These are phyloP conservation scores for Diaporthe capsici DNA, from an alignment of 2,329 filamentous ascomycete species.

Conservation along the genomic window DNA sequence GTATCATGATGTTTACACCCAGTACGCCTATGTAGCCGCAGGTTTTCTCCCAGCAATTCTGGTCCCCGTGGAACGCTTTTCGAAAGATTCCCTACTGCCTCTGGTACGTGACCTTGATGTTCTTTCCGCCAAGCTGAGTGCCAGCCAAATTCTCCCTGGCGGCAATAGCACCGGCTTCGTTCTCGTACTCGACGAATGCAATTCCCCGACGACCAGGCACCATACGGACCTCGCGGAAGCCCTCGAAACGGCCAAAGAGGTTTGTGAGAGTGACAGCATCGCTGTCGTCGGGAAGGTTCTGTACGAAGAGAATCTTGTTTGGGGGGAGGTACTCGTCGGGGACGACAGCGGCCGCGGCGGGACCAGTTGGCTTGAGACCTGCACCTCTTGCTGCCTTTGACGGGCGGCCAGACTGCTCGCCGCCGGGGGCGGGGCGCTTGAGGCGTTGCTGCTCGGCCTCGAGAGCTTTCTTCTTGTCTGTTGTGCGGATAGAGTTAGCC, in stretches of 20 bases:
- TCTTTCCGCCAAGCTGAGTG: slow-evolving; percentile 82
- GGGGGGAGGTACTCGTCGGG: slow-evolving; percentile 98
- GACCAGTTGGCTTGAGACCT: slow-evolving; percentile 83
- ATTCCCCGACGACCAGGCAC: slow-evolving; percentile 90
- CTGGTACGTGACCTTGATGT: slow-evolving; percentile 97
- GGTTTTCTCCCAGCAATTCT: slow-evolving; percentile 31
- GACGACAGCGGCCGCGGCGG: slow-evolving; percentile 78
- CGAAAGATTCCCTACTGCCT: slow-evolving; percentile 72
- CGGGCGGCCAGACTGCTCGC: slow-evolving; percentile 67
- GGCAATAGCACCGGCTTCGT: slow-evolving; percentile 87
- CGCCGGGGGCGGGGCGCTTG: slow-evolving; percentile 71
- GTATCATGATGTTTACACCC: slow-evolving; percentile 42
- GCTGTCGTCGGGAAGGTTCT: slow-evolving; percentile 90
- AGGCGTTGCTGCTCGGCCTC: slow-evolving; percentile 84
- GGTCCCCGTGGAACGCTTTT: neutral
- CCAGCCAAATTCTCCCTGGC: slow-evolving; percentile 95
- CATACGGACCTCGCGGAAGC: slow-evolving; percentile 91
- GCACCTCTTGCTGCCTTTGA: slow-evolving; percentile 78
- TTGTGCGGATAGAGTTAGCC: slow-evolving; percentile 10
- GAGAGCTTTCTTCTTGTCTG: slow-evolving; percentile 83
- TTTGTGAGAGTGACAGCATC: slow-evolving; percentile 83
- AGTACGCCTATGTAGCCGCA: slow-evolving; percentile 31
- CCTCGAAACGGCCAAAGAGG: slow-evolving; percentile 91
- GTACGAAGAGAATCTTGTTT: slow-evolving; percentile 96
- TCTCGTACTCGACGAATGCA: slow-evolving; percentile 97